Evolutionary conservation across 2,329 filamentous ascomycete species (phyloP), one percentile per base, ranked within the genome.

Genomic region (Ascocoryne sarcoides): DNA sequence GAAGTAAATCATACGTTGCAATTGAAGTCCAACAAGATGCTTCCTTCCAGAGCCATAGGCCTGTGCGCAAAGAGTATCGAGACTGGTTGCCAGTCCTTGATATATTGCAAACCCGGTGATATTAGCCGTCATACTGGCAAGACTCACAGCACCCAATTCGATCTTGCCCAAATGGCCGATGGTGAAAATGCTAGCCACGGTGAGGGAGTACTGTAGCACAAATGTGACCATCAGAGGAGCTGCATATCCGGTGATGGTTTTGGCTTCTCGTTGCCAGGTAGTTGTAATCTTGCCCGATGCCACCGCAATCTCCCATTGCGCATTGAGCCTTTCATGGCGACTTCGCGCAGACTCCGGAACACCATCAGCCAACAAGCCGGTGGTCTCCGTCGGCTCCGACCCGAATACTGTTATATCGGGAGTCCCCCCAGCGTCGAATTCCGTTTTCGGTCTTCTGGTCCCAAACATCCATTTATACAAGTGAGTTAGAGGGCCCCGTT

Each of bases 51-150:
- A 93, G 2, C 92, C 90, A 58, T 93, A 96, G 0, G 92, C 90
- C 62, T 96, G 90, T 0, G 90, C 78, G 60, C 90, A 95, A 2
- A 96, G 76, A 0, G 90, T 96, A 62, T 96, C 90, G 28, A 96
- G 69, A 48, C 82, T 86, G 4, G 90, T 96, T 1, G 88, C 82
- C 10, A 96, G 71, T n/a, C 88, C 84, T 57, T 88, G 83, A 57
- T 85, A 83, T 12, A 85, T 77, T 0, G 82, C 82, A 54, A 84
- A 81, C 43, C 82, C 85, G 10, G 76, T 84, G 51, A 92, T 89
- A 48, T 79, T 86, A 19, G 81, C 81, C 2, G 82, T 85, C 84
- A 90, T 90, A 54, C 79, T 79, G 4, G 77, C 79, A 47, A 84
- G 62, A 56, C 73, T 79, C 28, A 83, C 76, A 0, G 79, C 79